Evolutionary conservation across 768 basidiomycete genomes (phyloP).

Genomic region (Chalciporus chontae): DNA sequence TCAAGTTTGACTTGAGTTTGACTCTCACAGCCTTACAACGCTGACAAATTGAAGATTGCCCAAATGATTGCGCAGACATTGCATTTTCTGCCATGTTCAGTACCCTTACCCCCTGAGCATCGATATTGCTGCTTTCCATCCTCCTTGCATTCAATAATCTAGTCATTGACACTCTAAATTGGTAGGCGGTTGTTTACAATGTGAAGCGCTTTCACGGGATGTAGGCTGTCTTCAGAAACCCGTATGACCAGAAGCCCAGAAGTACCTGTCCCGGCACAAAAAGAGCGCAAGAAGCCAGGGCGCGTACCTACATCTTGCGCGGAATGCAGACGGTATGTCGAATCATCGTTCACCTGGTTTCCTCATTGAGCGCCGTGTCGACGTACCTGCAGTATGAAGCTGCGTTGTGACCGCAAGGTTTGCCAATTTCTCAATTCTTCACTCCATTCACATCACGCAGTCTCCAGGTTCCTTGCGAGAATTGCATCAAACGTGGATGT

Average conservation of each 20-base stretch:
- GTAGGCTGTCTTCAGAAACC: neutral
- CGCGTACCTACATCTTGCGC: conserved; percentile 43
- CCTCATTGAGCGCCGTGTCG: neutral
- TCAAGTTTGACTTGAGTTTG: too few relatives aligned
- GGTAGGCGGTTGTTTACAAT: too few relatives aligned
- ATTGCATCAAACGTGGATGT: conserved; percentile 72
- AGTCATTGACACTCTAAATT: too few relatives aligned
- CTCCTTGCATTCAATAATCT: too few relatives aligned
- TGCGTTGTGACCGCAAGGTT: conserved; percentile 64
- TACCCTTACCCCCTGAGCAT: too few relatives aligned
- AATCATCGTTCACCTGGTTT: neutral
- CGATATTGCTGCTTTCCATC: too few relatives aligned
- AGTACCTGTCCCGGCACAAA: conserved; percentile 17
- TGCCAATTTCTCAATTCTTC: neutral
- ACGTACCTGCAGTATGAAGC: conserved; percentile 44
- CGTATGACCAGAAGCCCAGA: conserved; percentile 9
- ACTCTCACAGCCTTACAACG: too few relatives aligned
- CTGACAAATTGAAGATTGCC: too few relatives aligned
- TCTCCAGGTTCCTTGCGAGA: conserved; percentile 70
- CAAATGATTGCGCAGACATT: too few relatives aligned
- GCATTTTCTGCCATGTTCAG: too few relatives aligned
- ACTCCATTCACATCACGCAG: conserved; percentile 10
- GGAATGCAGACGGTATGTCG: conserved; percentile 36
- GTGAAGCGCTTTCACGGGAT: too few relatives aligned
- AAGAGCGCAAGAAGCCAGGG: conserved; percentile 45